Conservation (phyloP, 495 filamentous ascomycete species). For the Friedmanniomyces endolithicus region DNA sequence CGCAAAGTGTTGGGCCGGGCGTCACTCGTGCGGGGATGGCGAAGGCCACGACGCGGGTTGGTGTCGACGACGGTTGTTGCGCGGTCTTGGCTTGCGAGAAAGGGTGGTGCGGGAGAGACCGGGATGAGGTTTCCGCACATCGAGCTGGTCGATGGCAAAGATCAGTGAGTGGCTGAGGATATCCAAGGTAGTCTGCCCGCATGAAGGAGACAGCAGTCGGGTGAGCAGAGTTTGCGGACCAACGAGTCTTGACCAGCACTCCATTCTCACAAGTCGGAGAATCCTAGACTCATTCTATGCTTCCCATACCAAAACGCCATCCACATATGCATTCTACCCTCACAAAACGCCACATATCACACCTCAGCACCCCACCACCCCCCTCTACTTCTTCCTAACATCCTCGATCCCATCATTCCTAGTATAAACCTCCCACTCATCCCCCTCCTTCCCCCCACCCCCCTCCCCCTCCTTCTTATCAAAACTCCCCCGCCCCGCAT, state of each 20-base stretch:
- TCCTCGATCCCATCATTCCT: conserved; percentile 18
- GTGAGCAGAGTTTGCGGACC: no score
- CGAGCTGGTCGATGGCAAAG: no score
- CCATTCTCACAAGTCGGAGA: no score
- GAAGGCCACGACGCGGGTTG: conserved; percentile 22
- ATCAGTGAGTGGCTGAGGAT: no score
- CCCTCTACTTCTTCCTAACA: conserved; percentile 16
- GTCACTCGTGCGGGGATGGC: conserved; percentile 32
- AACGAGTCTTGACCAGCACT: no score
- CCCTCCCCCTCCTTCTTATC: conserved; percentile 36
- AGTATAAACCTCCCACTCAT: conserved; percentile 11
- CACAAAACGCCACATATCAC: no score
- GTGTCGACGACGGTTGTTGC: conserved; percentile 31
- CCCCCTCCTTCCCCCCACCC: conserved; percentile 15
- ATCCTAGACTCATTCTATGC: no score
- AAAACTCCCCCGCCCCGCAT: conserved; percentile 66
- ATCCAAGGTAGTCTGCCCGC: no score
- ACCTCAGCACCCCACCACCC: background rate
- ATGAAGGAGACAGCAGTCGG: no score
- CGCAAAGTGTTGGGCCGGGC: conserved; percentile 34
- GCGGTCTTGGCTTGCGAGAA: conserved; percentile 30
- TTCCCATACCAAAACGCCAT: no score
- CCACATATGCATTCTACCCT: no score
- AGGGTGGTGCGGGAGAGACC: conserved; percentile 27
- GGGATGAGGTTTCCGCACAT: no score